A percentile compares a stretch with the other conserved stretches of the same genome.
Evolutionary conservation across 768 basidiomycete genomes (phyloP).

Genomic region (Tephrocybe sp.): DNA sequence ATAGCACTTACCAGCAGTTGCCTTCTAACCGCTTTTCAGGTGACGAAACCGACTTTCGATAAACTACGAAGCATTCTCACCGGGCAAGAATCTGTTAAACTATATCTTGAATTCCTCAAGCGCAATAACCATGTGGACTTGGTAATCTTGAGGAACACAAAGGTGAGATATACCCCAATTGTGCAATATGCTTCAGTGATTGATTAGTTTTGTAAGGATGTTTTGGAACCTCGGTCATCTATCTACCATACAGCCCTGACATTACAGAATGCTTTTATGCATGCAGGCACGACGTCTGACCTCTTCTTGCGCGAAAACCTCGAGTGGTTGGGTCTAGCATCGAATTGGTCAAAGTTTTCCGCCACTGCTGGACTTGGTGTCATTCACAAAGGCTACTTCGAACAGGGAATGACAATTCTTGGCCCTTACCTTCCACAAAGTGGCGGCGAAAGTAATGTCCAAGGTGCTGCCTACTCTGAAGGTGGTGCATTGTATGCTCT

Average conservation of each 20-base stretch:
- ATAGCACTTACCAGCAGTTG: too few relatives aligned
- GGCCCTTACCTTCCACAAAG: slow-evolving; percentile 89
- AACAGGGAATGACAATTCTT: slow-evolving; percentile 89
- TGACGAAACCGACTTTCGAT: slow-evolving; percentile 63
- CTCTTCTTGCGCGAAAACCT: slow-evolving; percentile 92
- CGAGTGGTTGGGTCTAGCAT: slow-evolving; percentile 93
- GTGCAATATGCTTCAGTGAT: not conserved
- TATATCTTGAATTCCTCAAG: slow-evolving; percentile 94
- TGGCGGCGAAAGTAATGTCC: slow-evolving; percentile 73
- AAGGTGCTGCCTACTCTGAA: slow-evolving; percentile 86
- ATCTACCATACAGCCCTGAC: slow-evolving; percentile 97
- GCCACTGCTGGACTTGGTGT: slow-evolving; percentile 96
- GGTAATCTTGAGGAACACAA: slow-evolving; percentile 89
- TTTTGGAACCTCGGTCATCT: slow-evolving; percentile 89
- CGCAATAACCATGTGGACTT: slow-evolving; percentile 93
- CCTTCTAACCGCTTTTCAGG: too few relatives aligned
- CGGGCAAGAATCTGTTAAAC: slow-evolving; percentile 88
- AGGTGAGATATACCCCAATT: slow-evolving; percentile 45
- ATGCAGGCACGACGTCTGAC: slow-evolving; percentile 97
- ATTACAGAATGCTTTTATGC: slow-evolving; percentile 96
- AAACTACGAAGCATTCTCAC: slow-evolving; percentile 81
- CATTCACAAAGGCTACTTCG: slow-evolving; percentile 95
- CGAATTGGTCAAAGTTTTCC: slow-evolving; percentile 98
- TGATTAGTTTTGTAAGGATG: slow-evolving; percentile 55
- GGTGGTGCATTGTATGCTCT: slow-evolving; percentile 96